These are phyloP conservation scores for Marasmius fiardii DNA, from an alignment of 1,284 basidiomycete genomes.

Conservation along the genomic window DNA sequence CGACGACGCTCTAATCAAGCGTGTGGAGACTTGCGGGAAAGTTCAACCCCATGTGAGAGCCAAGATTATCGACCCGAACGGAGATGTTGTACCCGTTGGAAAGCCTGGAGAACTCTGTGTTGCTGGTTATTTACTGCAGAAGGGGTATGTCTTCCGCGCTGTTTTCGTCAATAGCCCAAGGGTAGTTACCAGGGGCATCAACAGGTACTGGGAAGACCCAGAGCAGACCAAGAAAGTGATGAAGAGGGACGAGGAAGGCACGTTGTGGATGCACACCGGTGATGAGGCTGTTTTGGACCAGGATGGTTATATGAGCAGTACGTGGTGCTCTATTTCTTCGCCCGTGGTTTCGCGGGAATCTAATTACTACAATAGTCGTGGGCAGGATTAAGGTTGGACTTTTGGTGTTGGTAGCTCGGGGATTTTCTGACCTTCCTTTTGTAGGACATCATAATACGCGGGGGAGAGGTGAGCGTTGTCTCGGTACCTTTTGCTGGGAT, in stretches of 20 bases:
- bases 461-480: slow-evolving; percentile 60
- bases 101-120: slow-evolving; percentile 74
- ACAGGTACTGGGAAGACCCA: slow-evolving; percentile 76
- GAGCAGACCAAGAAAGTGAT: slow-evolving; percentile 67
- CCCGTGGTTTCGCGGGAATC: too few species aligned
- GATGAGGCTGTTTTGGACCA: slow-evolving; percentile 82
- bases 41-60: slow-evolving; percentile 76
- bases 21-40: slow-evolving; percentile 78
- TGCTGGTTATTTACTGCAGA: slow-evolving; percentile 75
- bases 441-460: slow-evolving; percentile 84
- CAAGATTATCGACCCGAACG: slow-evolving; percentile 61
- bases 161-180: not conserved
- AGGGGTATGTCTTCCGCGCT: slow-evolving; percentile 45
- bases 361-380: slow-evolving; percentile 49
- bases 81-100: slow-evolving; percentile 61
- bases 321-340: slow-evolving; percentile 17
- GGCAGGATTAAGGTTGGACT: slow-evolving; percentile 65
- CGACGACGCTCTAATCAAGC: slow-evolving; percentile 64
- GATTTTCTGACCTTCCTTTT: not conserved
- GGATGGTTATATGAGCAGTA: slow-evolving; percentile 77
- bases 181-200: not conserved
- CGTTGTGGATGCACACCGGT: slow-evolving; percentile 82
- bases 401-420: not conserved
- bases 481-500: not conserved
- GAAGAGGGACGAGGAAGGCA: slow-evolving; percentile 48